A percentile compares a stretch with the other conserved stretches of the same genome.
phyloP scores from a whole-genome alignment of 2,329 filamentous ascomycete genomes.

The Aspergillus ochraceus region DNA sequence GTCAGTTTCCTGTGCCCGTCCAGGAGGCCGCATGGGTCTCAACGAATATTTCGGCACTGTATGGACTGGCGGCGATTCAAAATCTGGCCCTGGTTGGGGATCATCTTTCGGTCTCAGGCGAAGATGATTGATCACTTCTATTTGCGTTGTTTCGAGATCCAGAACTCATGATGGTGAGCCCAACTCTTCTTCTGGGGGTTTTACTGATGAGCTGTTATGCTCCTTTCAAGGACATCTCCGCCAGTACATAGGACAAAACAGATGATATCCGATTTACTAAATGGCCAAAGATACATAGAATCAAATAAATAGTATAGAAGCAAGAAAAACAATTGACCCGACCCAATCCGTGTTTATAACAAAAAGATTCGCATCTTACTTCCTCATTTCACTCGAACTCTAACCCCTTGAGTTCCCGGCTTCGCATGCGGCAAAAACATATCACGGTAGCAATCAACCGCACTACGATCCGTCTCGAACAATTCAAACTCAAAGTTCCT shows the following conservation, averaged over 20 bases:
- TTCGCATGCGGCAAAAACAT: conserved; percentile 14
- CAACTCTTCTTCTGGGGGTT: too few relatives aligned
- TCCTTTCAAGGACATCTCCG: too few relatives aligned
- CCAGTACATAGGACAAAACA: too few relatives aligned
- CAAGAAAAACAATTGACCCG: not conserved
- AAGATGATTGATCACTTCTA: too few relatives aligned
- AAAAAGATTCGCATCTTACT: not conserved
- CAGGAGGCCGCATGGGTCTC: conserved; percentile 60
- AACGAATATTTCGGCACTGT: conserved; percentile 59
- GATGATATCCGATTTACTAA: too few relatives aligned
- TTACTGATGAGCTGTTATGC: too few relatives aligned
- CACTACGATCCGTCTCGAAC: conserved; percentile 9
- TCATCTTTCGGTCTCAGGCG: too few relatives aligned
- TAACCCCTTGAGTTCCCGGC: conserved; percentile 10
- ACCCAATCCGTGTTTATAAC: not conserved
- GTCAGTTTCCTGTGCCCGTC: conserved; percentile 48
- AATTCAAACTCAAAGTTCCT: conserved; percentile 14
- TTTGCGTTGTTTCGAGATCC: too few relatives aligned
- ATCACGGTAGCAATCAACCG: conserved; percentile 10
- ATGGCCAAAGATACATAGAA: too few relatives aligned
- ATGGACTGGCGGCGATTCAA: conserved; percentile 59
- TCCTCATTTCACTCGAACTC: conserved; percentile 6
- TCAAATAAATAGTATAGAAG: too few relatives aligned
- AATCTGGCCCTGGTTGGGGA: conserved; percentile 38
- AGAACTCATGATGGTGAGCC: too few relatives aligned